A percentile compares a stretch with the other conserved stretches of the same genome.
Evolutionary conservation across 179 eudicot genomes (phyloP).

Genomic region (Amaranthus tricolor): DNA sequence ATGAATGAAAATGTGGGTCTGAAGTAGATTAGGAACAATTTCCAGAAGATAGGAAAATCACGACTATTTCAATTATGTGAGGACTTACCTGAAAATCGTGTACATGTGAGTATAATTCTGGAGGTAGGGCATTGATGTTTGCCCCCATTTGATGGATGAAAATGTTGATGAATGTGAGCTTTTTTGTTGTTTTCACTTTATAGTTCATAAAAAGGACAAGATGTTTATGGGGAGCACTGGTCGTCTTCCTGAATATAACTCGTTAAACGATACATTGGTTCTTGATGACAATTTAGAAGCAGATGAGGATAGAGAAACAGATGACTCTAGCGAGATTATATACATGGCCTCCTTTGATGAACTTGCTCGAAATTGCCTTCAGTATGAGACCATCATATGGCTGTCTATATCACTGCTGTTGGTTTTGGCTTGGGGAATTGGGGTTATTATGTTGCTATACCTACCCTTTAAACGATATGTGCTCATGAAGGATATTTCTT

Average conservation of each 20-base stretch:
- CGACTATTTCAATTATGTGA: no score
- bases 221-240: slow-evolving; percentile 68
- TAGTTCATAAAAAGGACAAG: slow-evolving; percentile 10
- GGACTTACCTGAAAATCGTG: no score
- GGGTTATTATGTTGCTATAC: slow-evolving; percentile 70
- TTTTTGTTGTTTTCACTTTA: not conserved
- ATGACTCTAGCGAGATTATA: slow-evolving; percentile 42
- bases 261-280: slow-evolving; percentile 46
- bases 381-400: slow-evolving; percentile 84
- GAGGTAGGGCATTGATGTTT: no score
- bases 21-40: no score
- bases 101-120: no score
- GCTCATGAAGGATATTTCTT: slow-evolving; percentile 65
- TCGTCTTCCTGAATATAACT: slow-evolving; percentile 41
- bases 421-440: slow-evolving; percentile 91
- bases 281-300: slow-evolving; percentile 41
- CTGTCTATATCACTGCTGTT: slow-evolving; percentile 66
- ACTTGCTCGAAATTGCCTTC: slow-evolving; percentile 48
- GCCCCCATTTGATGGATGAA: no score
- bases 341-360: slow-evolving; percentile 83
- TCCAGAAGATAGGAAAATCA: no score
- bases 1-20: no score
- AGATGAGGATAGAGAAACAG: slow-evolving; percentile 56
- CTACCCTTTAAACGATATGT: slow-evolving; percentile 70
- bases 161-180: not conserved